Base-by-base conservation (phyloP, 805 yeast genomes). In the Cyberlindnera xishuangbannaensis region DNA sequence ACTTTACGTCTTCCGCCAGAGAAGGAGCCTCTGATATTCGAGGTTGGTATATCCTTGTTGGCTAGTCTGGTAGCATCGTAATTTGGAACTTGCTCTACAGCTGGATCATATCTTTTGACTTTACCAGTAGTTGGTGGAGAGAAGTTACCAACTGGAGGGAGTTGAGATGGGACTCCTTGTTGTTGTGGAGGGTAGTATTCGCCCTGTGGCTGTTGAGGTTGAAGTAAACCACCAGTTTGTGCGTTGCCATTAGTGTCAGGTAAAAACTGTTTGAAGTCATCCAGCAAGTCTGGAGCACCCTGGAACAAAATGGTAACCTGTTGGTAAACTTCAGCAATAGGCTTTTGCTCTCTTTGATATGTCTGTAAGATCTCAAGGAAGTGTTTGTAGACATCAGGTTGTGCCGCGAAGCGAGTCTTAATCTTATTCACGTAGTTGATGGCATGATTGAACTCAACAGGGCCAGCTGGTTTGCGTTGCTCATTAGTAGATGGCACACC, bases 381-480 rank as follows among this genome's bases (percentile, higher is more conserved):
- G 48, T 80, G 87, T 61, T 92, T 92, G 66, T 92, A 92, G 37
- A 88, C 86, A 51, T 90, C 97, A 1, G 98, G 98, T 58, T 88
- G 95, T 51, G 78, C 74, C 15, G 95, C 83, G 58, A 87, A 92
- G 42, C 97, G 73, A 36, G 87, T 88, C 58, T 94, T 94, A 55
- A 92, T 92, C 61, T 88, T 87, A 65, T 92, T 92, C 40, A 92
- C 99, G 52, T 92, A 92, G 47, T 81, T 82, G 43, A 92, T 92
- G 14, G 98, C 98, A 57, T 92, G 97, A 56, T 90, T 88, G 66
- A 92, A 90, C 62, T 92, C 97, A 13, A 87, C 90, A 30, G 94
- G 96, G 2, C 73, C 76, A 17, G 66, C 61, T 16, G 47, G 23
- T 35, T 48, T 52, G 22, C 54, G 46, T 3, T 43, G 48, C 27